Evolutionary conservation across 768 basidiomycete species (phyloP).

Genomic region (Pholiota microspora): DNA sequence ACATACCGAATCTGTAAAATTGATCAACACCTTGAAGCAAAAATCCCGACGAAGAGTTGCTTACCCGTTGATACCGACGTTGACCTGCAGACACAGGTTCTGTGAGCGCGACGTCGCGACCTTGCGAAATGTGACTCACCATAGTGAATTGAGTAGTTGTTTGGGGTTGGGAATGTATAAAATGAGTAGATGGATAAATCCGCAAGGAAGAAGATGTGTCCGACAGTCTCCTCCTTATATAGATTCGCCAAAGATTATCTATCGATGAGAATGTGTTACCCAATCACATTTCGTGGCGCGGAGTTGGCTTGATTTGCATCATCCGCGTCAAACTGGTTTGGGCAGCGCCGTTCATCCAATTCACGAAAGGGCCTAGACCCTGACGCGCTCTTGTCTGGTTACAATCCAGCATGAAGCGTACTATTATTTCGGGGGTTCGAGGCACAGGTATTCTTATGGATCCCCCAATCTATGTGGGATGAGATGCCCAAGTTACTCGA

Average conservation of each 20-base stretch:
- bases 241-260: slow-evolving; percentile 21
- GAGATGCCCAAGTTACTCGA: neutral
- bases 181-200: slow-evolving; percentile 14
- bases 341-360: neutral
- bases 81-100: slow-evolving; percentile 44
- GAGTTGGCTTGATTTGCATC: slow-evolving; percentile 3
- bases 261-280: slow-evolving; percentile 19
- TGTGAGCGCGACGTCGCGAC: neutral
- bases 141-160: slow-evolving; percentile 18
- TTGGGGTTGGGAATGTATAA: slow-evolving; percentile 1
- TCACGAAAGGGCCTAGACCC: slow-evolving; percentile 1
- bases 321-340: slow-evolving; percentile 7
- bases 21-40: slow-evolving; percentile 9
- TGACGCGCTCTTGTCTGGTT: neutral
- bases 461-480: neutral
- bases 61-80: slow-evolving; percentile 97
- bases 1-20: slow-evolving; percentile 70
- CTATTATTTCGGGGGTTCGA: neutral
- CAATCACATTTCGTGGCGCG: slow-evolving; percentile 16
- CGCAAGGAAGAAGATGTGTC: slow-evolving; percentile 6
- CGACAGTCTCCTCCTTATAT: slow-evolving; percentile 15
- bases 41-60: slow-evolving; percentile 6
- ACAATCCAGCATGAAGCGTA: neutral
- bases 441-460: neutral
- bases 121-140: slow-evolving; percentile 15